Conservation (phyloP, 2,329 filamentous ascomycete genomes). For the Lojkania enalia region DNA sequence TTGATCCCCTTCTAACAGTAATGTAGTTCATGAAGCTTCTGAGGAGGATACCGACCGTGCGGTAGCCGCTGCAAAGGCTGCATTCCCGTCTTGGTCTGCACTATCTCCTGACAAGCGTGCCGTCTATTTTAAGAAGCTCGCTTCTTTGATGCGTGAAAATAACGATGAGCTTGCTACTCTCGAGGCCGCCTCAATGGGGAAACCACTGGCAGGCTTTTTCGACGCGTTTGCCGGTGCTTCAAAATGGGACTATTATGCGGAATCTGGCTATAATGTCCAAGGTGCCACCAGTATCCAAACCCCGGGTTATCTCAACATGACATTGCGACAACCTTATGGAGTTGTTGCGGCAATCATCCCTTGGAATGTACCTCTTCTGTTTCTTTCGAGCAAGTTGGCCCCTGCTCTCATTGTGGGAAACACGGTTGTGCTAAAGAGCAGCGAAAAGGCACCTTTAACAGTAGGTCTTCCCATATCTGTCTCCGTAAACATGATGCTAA, state of each 20-base stretch:
- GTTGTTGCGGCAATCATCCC: conserved; percentile 82
- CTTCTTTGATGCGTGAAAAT: conserved; percentile 74
- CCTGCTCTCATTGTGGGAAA: conserved; percentile 40
- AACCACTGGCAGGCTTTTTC: conserved; percentile 77
- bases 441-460: conserved; percentile 62
- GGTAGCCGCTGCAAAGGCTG: conserved; percentile 69
- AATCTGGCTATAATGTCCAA: conserved; percentile 74
- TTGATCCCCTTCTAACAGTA: conserved; percentile 27
- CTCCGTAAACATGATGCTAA: conserved; percentile 62
- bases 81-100: conserved; percentile 73
- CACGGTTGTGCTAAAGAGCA: conserved; percentile 40
- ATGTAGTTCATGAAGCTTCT: conserved; percentile 39
- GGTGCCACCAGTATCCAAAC: conserved; percentile 70
- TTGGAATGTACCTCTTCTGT: conserved; percentile 41
- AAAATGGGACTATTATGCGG: conserved; percentile 77
- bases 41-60: conserved; percentile 64
- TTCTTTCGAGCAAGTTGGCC: conserved; percentile 31
- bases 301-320: conserved; percentile 59
- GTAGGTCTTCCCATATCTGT: conserved; percentile 80
- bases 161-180: conserved; percentile 80
- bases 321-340: conserved; percentile 77
- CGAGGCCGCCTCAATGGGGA: conserved; percentile 84
- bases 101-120: conserved; percentile 30
- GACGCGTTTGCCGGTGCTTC: conserved; percentile 78
- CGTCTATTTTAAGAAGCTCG: conserved; percentile 61